Evolutionary conservation across 257 asterid species (phyloP).

Genomic region (Ilex aquifolium): DNA sequence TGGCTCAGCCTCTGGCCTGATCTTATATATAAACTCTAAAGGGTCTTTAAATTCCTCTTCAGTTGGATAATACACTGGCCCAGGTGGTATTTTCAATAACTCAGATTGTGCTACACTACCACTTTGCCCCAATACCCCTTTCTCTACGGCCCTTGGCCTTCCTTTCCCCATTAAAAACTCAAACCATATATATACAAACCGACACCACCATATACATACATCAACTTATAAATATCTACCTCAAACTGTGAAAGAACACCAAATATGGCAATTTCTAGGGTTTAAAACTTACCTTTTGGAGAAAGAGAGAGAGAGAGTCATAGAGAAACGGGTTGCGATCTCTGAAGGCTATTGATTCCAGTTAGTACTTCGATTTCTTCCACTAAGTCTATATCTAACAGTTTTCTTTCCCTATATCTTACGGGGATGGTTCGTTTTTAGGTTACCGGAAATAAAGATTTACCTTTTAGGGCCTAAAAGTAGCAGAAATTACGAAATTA

Average conservation of each 20-base stretch:
- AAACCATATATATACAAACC: background rate
- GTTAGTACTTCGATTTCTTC: no score
- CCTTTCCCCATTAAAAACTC: conserved; percentile 70
- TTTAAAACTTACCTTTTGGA: conserved; percentile 16
- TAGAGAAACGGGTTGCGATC: no score
- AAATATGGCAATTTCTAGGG: conserved; percentile 14
- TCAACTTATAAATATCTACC: background rate
- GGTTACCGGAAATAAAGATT: no score
- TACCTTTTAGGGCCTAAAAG: no score
- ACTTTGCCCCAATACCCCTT: conserved; percentile 59
- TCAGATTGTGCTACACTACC: conserved; percentile 34
- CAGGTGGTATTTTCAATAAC: conserved; percentile 61
- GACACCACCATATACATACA: conserved; percentile 1
- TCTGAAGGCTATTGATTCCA: no score
- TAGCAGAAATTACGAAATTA: no score
- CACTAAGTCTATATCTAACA: no score
- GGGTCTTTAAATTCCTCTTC: conserved; percentile 93
- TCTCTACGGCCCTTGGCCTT: conserved; percentile 75
- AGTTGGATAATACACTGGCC: conserved; percentile 81
- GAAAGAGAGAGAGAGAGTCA: conserved; percentile 6
- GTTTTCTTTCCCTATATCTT: no score
- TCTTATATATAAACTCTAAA: conserved; percentile 76
- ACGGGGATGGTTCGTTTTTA: no score
- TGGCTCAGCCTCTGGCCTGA: conserved; percentile 91
- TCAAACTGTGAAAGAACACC: conserved; percentile 9